phyloP scores from a whole-genome alignment of 176 grass and related monocot species.

The Aegilops sharonensis region DNA sequence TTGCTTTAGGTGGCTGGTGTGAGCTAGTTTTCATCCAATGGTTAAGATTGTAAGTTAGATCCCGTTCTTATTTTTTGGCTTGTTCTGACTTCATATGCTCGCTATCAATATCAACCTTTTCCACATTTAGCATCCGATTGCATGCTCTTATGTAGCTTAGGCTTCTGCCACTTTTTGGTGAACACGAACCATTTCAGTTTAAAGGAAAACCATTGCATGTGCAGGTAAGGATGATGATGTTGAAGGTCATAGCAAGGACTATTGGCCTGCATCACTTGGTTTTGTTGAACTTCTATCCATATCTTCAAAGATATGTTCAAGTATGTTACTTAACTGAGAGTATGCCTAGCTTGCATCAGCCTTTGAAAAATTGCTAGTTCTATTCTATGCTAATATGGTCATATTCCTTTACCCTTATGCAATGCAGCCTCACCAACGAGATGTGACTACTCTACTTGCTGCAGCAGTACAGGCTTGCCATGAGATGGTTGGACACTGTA shows the following conservation, averaged over 20 bases:
- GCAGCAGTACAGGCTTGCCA: conserved; percentile 96
- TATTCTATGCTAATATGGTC: not conserved
- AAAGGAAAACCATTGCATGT: conserved; percentile 32
- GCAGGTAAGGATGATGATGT: conserved; percentile 93
- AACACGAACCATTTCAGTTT: conserved; percentile 13
- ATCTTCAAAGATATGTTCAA: conserved; percentile 96
- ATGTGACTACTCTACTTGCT: conserved; percentile 93
- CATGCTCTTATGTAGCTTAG: not conserved
- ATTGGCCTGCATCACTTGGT: conserved; percentile 85
- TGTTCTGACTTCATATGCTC: conserved; percentile 11
- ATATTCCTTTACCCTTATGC: conserved; percentile 19
- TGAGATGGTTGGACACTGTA: conserved; percentile 63
- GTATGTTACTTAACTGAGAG: conserved; percentile 36
- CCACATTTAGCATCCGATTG: not conserved
- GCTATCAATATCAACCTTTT: not conserved
- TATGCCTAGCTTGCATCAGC: not conserved
- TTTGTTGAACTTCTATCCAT: conserved; percentile 85
- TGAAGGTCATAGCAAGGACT: conserved; percentile 88
- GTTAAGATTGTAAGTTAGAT: not conserved
- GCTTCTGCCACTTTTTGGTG: not conserved
- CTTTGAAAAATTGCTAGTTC: conserved; percentile 3
- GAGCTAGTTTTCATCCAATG: not conserved
- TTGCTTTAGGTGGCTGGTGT: not conserved
- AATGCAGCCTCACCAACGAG: conserved; percentile 86
- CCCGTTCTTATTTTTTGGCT: not conserved